Base-by-base conservation (phyloP, 2,329 filamentous ascomycete species). In the Hypoxylon rubiginosum region DNA sequence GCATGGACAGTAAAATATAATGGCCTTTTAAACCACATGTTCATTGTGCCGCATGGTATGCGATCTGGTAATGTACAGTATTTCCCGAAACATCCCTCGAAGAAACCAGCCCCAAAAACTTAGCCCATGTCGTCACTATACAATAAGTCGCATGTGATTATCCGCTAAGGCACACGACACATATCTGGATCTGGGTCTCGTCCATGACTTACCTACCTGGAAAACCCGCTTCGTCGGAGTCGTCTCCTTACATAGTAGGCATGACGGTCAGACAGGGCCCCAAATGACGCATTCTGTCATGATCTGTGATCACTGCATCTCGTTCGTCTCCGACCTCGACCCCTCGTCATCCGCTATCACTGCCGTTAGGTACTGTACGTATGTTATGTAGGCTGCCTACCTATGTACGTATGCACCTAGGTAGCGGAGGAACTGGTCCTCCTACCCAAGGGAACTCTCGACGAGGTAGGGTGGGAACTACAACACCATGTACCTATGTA, bases 121-220 rank as follows among this genome's bases (percentile, higher is more conserved):
- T 15, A n/a, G 49, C 56, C 59, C 59, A 64, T 69, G 58, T 63
- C 69, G 62, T 71, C 68, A 71, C 66, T 58, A 34, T 39, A 30
- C 19, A n/a, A 55, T 46, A 63, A 50, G 50, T 66, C 59, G 61
- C 70, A 72, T 72, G 70, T 72, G 70, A 72, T 72, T 62, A 61
- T 49, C 70, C 63, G 58, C 66, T 50, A 59, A 58, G 28, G 66
- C 70, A 72, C 70, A 70, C 70, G 70, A 72, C 68, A 67, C 58
- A 49, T 56, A 30, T 54, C 39, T 21, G 41, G 34, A 39, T 45
- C 41, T 24, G 41, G 17, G 41, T 45, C 7, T 45, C 11, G 13
- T 39, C 32, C 32, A 34, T 11, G 53, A 54, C 51, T 6, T 41
- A 4, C 15, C 13, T 19, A 39, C 34, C 32, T 7, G 5, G 2